phyloP scores from a whole-genome alignment of 2,329 filamentous ascomycete genomes.

The Pseudogymnoascus sp. region DNA sequence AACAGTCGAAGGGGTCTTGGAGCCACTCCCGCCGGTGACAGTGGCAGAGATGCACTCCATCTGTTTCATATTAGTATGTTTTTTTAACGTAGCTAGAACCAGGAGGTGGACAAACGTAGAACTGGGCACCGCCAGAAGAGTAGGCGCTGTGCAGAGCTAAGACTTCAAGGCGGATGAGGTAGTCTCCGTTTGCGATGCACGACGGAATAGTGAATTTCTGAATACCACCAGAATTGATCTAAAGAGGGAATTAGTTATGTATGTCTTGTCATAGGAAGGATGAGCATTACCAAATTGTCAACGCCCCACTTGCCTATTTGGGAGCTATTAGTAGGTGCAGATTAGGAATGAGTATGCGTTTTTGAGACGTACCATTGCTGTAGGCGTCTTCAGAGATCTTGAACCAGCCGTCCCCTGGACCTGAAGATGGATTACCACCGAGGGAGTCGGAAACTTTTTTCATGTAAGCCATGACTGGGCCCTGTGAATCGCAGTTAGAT shows the following conservation, averaged over 20 bases:
- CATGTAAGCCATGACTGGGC: conserved; percentile 44
- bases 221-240: background rate
- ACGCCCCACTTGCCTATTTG: background rate
- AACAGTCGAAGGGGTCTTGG: conserved; percentile 18
- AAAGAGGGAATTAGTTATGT: background rate
- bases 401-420: conserved; percentile 36
- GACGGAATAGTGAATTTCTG: conserved; percentile 13
- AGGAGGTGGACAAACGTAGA: conserved; percentile 16
- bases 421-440: conserved; percentile 34
- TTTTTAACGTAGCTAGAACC: conserved; percentile 17
- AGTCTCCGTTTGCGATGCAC: conserved; percentile 23
- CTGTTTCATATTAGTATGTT: background rate
- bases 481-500: conserved; percentile 37
- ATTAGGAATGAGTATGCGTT: background rate
- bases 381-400: conserved; percentile 40
- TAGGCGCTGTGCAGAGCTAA: conserved; percentile 22
- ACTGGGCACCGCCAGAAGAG: conserved; percentile 18
- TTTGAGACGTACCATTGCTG: background rate
- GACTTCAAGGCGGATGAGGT: conserved; percentile 23
- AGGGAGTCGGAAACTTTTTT: conserved; percentile 41
- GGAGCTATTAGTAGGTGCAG: background rate
- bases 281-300: background rate
- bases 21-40: conserved; percentile 22
- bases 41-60: conserved; percentile 25
- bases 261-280: background rate